Evolutionary conservation across 2,329 filamentous ascomycete genomes (phyloP).

Genomic region (Penicillium psychrosexuale): DNA sequence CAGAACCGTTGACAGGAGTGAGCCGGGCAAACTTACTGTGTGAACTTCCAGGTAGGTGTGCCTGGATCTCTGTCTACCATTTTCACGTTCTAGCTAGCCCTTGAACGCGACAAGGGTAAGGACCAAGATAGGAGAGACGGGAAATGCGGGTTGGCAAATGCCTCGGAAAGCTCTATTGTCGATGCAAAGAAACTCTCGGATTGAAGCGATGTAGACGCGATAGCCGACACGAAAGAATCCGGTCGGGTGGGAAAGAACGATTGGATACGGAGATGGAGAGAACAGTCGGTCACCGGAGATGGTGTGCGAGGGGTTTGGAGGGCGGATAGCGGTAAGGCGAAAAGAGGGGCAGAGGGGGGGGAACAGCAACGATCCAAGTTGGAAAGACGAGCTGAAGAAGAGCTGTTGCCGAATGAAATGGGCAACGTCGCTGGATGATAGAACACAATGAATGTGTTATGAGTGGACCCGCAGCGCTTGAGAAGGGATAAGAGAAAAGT

Average conservation of each 20-base stretch:
- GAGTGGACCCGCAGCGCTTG: conserved; percentile 26
- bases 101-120: conserved; percentile 24
- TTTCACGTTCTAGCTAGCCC: conserved; percentile 52
- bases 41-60: conserved; percentile 99
- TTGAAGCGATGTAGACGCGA: conserved; percentile 3
- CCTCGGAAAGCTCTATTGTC: conserved; percentile 21
- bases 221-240: conserved; percentile 8
- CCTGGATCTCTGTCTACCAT: conserved; percentile 96
- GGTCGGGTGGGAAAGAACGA: conserved; percentile 13
- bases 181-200: conserved; percentile 11
- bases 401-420: conserved; percentile 6
- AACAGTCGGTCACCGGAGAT: conserved; percentile 14
- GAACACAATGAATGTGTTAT: conserved; percentile 13
- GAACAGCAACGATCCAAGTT: conserved; percentile 17
- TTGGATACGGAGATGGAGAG: conserved; percentile 7
- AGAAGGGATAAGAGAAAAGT: conserved; percentile 16
- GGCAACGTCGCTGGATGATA: conserved; percentile 11
- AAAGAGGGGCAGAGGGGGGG: conserved; percentile 17
- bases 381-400: neutral
- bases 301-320: conserved; percentile 17
- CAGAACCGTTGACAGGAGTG: neutral
- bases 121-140: conserved; percentile 18
- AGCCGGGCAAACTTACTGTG: conserved; percentile 68
- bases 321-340: conserved; percentile 14
- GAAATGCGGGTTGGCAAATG: conserved; percentile 8